Percentiles rank a stretch among this genome's conserved stretches.
Conservation (phyloP, 805 yeast species). For the Komagataella pseudopastoris region DNA sequence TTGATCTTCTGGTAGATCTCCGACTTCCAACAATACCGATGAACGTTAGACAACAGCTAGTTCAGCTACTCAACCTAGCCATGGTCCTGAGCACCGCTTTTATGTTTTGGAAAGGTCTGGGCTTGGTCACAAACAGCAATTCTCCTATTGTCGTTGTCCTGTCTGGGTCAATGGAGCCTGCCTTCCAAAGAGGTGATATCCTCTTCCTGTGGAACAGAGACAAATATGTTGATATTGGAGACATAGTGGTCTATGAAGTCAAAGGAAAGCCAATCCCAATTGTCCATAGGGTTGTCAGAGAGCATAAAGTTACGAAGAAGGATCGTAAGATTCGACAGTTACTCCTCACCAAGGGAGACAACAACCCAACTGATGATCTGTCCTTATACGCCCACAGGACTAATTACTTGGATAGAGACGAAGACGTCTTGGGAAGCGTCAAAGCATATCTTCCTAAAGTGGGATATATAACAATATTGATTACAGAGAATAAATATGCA, state of each 20-base stretch:
- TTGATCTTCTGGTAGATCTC: not conserved
- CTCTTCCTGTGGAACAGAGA: constrained; percentile 85
- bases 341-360: constrained; percentile 90
- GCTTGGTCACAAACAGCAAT: constrained; percentile 65
- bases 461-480: constrained; percentile 84
- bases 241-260: constrained; percentile 84
- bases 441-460: constrained; percentile 80
- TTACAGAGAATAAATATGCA: constrained; percentile 79
- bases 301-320: constrained; percentile 36
- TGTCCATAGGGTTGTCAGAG: constrained; percentile 87
- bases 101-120: constrained; percentile 80
- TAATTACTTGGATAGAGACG: constrained; percentile 59
- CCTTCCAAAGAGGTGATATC: constrained; percentile 95
- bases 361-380: constrained; percentile 84
- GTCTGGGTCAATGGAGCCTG: constrained; percentile 99
- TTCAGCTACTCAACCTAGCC: constrained; percentile 59
- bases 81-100: constrained; percentile 81
- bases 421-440: constrained; percentile 84
- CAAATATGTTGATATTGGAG: constrained; percentile 60
- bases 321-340: constrained; percentile 33
- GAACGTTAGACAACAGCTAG: constrained; percentile 47
- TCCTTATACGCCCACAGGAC: constrained; percentile 70
- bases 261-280: constrained; percentile 79
- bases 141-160: constrained; percentile 95
- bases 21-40: constrained; percentile 13